These are phyloP conservation scores for Escallonia rubra DNA, from an alignment of 129 eudicot species.

Conservation along the genomic window DNA sequence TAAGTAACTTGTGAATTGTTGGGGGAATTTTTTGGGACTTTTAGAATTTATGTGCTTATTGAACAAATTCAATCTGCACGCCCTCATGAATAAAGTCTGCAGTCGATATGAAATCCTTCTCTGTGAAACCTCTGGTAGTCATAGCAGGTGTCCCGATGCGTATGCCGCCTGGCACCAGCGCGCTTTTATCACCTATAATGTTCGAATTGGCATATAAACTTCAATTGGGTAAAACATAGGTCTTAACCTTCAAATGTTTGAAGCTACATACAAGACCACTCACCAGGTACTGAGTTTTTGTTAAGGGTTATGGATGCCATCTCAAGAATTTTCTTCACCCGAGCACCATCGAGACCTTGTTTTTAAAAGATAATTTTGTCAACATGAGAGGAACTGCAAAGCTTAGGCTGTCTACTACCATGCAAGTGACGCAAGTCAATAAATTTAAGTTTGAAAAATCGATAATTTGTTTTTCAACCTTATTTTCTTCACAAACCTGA, in stretches of 20 bases:
- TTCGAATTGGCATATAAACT: background rate
- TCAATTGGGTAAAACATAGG: too few species aligned
- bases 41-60: too few species aligned
- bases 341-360: conserved; percentile 87
- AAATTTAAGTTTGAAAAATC: too few species aligned
- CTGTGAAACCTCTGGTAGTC: conserved; percentile 89
- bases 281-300: conserved; percentile 93
- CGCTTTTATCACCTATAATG: conserved; percentile 79
- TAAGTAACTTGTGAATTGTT: too few species aligned
- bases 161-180: conserved; percentile 93
- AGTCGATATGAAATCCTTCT: conserved; percentile 54
- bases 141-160: conserved; percentile 92
- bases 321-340: conserved; percentile 92
- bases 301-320: conserved; percentile 92
- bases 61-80: conserved; percentile 20
- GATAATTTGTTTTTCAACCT: too few species aligned
- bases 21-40: too few species aligned
- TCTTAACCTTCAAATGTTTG: too few species aligned
- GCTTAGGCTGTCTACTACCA: too few species aligned
- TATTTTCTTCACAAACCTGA: too few species aligned
- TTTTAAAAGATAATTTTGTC: background rate
- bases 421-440: too few species aligned
- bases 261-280: conserved; percentile 10
- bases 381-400: too few species aligned
- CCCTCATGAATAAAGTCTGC: conserved; percentile 92